Percentiles rank a stretch among this genome's conserved stretches.
Evolutionary conservation across 169 alveolate genomes (phyloP).

Genomic region (Babesia ovis): DNA sequence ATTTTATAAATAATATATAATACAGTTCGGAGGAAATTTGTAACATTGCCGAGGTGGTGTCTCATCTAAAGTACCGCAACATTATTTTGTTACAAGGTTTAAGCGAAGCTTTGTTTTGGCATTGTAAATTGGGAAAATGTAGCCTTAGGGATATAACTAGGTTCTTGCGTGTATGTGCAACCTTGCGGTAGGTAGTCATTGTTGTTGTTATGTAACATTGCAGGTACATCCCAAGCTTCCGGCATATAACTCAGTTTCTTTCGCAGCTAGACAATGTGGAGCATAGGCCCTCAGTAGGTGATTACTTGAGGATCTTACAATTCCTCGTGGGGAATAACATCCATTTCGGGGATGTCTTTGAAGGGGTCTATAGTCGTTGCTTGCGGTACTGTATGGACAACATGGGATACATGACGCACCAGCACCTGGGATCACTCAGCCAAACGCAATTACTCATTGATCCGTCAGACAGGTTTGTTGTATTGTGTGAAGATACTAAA

Average conservation of each 20-base stretch:
- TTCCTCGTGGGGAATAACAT: constrained; percentile 45
- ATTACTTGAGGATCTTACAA: constrained; percentile 44
- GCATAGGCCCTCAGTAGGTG: constrained; percentile 46
- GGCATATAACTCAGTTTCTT: constrained; percentile 36
- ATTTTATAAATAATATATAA: not conserved
- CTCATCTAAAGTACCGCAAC: constrained; percentile 53
- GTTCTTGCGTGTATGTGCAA: constrained; percentile 38
- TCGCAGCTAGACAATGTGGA: constrained; percentile 35
- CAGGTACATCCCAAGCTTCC: constrained; percentile 52
- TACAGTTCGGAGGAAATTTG: constrained; percentile 56
- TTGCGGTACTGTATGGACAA: constrained; percentile 31
- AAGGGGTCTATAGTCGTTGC: constrained; percentile 23
- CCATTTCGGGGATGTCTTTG: constrained; percentile 24
- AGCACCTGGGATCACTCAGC: constrained; percentile 50
- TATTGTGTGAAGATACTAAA: not conserved
- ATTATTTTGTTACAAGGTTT: constrained; percentile 60
- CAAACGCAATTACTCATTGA: constrained; percentile 41
- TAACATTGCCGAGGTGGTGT: constrained; percentile 33
- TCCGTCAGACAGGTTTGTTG: constrained; percentile 34
- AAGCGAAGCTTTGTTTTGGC: constrained; percentile 58
- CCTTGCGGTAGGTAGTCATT: constrained; percentile 18
- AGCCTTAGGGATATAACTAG: constrained; percentile 30
- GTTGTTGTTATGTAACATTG: not conserved
- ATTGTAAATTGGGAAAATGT: constrained; percentile 42
- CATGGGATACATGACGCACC: constrained; percentile 63